Evolutionary conservation across 2,329 filamentous ascomycete genomes (phyloP).

Genomic region (Fusarium verticillioides): DNA sequence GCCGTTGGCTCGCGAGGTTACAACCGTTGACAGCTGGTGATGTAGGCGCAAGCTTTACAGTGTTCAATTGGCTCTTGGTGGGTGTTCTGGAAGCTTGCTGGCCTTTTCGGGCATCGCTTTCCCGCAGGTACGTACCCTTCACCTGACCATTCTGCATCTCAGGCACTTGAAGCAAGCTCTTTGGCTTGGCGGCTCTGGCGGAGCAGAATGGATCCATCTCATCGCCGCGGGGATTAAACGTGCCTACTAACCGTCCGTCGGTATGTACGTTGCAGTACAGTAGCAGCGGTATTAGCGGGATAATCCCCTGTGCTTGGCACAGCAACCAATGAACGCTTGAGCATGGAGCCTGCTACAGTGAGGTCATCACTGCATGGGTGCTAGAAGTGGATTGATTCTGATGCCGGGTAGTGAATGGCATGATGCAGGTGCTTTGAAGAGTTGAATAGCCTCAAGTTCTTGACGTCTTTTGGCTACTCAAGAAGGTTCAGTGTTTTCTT

Average conservation of each 20-base stretch:
- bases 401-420: background rate
- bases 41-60: slow-evolving; percentile 12
- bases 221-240: slow-evolving; percentile 16
- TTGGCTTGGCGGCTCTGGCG: slow-evolving; percentile 19
- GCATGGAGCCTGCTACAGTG: slow-evolving; percentile 30
- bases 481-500: too few relatives aligned
- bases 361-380: slow-evolving; percentile 41
- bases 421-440: slow-evolving; percentile 3
- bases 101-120: slow-evolving; percentile 43
- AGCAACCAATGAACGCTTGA: slow-evolving; percentile 31
- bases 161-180: slow-evolving; percentile 11
- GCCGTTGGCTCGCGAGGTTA: background rate
- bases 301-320: slow-evolving; percentile 3
- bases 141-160: slow-evolving; percentile 2
- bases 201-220: slow-evolving; percentile 1
- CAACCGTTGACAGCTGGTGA: slow-evolving; percentile 12
- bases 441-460: background rate
- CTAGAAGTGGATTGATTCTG: slow-evolving; percentile 11
- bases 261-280: background rate
- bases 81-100: slow-evolving; percentile 44
- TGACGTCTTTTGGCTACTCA: background rate
- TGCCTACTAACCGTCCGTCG: background rate
- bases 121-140: slow-evolving; percentile 36
- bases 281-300: slow-evolving; percentile 6
- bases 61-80: slow-evolving; percentile 13